phyloP scores from a whole-genome alignment of 345 rosid genomes.

The Camelina sativa region DNA sequence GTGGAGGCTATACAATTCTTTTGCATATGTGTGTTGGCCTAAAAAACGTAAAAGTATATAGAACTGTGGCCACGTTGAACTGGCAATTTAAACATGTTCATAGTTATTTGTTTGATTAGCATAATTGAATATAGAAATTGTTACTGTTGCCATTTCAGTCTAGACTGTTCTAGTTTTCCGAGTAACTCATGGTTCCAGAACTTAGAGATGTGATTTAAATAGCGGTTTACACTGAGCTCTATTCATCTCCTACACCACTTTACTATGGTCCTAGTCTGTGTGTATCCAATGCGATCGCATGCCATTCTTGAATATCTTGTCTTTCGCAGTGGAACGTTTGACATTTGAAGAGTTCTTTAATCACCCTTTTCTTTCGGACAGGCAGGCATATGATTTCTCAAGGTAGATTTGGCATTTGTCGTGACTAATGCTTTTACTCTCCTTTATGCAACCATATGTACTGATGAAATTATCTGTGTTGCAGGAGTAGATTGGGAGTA shows the following conservation, averaged over 20 bases:
- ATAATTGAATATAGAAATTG: not conserved
- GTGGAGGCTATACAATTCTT: conserved; percentile 6
- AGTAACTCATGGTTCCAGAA: not conserved
- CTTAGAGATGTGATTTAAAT: not conserved
- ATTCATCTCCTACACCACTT: not conserved
- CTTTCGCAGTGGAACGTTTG: conserved; percentile 80
- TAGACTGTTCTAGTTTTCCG: conserved; percentile 9
- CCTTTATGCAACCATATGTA: conserved; percentile 33
- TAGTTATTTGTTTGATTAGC: conserved; percentile 11
- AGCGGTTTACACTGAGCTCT: not conserved
- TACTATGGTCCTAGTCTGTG: conserved; percentile 6
- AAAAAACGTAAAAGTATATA: not conserved
- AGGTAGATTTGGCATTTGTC: conserved; percentile 54
- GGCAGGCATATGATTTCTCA: conserved; percentile 53
- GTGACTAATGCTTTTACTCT: conserved; percentile 3
- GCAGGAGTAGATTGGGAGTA: conserved; percentile 56
- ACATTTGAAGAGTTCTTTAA: conserved; percentile 97
- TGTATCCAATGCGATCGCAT: conserved; percentile 14
- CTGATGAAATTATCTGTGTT: conserved; percentile 39
- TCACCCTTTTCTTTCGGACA: conserved; percentile 73
- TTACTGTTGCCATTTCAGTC: conserved; percentile 11
- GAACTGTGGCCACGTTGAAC: conserved; percentile 3
- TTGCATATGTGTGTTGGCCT: conserved; percentile 28
- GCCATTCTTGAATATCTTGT: conserved; percentile 19
- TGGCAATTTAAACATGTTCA: conserved; percentile 15